Evolutionary conservation across 2,329 filamentous ascomycete species (phyloP).

Genomic region (Xylariaceae sp.): DNA sequence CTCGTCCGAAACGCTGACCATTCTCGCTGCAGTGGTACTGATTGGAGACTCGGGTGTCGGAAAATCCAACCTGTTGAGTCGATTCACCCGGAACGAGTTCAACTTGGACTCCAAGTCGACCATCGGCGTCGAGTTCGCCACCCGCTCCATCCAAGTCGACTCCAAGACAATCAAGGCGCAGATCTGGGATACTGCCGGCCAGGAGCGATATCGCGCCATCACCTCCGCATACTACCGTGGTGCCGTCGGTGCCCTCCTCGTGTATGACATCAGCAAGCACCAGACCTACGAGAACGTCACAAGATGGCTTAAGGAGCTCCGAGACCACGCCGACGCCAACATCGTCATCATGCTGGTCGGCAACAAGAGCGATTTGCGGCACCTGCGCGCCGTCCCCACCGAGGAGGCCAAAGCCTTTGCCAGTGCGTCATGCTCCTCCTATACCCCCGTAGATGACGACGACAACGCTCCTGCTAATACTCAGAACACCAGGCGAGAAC

Average conservation of each 20-base stretch:
- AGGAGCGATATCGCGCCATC: conserved; percentile 98
- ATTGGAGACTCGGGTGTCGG: conserved; percentile 99
- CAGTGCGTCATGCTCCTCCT: conserved; percentile 62
- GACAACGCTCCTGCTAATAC: conserved; percentile 37
- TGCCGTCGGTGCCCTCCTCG: conserved; percentile 93
- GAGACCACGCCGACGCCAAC: conserved; percentile 97
- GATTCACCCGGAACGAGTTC: conserved; percentile 99
- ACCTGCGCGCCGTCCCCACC: conserved; percentile 94
- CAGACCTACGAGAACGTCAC: conserved; percentile 99
- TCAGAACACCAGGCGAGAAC: conserved; percentile 77
- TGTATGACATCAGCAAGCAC: conserved; percentile 99
- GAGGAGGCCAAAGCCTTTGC: conserved; percentile 98
- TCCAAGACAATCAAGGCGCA: conserved; percentile 99
- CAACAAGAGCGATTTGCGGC: conserved; percentile 99
- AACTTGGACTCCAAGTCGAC: conserved; percentile 99
- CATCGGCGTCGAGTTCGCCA: conserved; percentile 99
- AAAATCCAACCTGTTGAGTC: conserved; percentile 99
- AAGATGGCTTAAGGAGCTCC: conserved; percentile 97
- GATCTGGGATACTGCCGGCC: conserved; percentile 99
- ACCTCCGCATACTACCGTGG: conserved; percentile 99
- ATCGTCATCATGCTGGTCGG: conserved; percentile 99
- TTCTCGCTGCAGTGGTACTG: conserved; percentile 75
- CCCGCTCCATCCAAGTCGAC: conserved; percentile 97
- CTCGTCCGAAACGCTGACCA: conserved; percentile 34
- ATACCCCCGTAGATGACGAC: not conserved